Evolutionary conservation across 2,329 filamentous ascomycete genomes (phyloP).

Genomic region (Fusarium incarnatum): DNA sequence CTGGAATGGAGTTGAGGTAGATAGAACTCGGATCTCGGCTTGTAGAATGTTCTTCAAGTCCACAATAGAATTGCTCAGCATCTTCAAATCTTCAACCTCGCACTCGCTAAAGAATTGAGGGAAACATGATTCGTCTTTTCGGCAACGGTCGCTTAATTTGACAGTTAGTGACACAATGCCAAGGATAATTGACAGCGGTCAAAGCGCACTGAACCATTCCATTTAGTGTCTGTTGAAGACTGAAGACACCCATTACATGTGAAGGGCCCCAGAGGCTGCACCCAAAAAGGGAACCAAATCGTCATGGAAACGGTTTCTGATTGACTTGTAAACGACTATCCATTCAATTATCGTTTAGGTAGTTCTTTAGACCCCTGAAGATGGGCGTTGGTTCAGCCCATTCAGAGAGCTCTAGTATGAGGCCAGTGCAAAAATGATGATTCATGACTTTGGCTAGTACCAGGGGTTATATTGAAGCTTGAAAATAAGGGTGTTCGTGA

Average conservation of each 20-base stretch:
- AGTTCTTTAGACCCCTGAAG: neutral
- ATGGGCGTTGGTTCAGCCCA: neutral
- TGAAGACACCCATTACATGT: neutral
- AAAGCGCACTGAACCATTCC: conserved; percentile 1
- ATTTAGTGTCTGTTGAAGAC: conserved; percentile 1
- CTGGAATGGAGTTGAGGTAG: no score
- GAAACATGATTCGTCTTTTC: conserved; percentile 23
- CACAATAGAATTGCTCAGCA: conserved; percentile 6
- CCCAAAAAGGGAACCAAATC: conserved; percentile 37
- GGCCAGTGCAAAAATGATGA: conserved; percentile 29
- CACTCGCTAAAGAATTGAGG: neutral
- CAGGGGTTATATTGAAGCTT: conserved; percentile 32
- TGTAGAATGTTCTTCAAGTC: neutral
- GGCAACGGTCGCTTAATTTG: conserved; percentile 24
- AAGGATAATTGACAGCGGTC: conserved; percentile 8
- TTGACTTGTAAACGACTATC: conserved; percentile 11
- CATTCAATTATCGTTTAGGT: neutral
- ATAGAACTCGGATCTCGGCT: neutral
- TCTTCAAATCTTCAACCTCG: neutral
- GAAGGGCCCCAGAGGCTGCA: neutral
- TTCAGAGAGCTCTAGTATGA: neutral
- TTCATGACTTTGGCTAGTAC: conserved; percentile 35
- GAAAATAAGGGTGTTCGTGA: neutral
- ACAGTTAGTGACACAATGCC: conserved; percentile 18
- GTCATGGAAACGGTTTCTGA: neutral